These are phyloP conservation scores for Meira nashicola DNA, from an alignment of 1,284 basidiomycete genomes.

Conservation along the genomic window DNA sequence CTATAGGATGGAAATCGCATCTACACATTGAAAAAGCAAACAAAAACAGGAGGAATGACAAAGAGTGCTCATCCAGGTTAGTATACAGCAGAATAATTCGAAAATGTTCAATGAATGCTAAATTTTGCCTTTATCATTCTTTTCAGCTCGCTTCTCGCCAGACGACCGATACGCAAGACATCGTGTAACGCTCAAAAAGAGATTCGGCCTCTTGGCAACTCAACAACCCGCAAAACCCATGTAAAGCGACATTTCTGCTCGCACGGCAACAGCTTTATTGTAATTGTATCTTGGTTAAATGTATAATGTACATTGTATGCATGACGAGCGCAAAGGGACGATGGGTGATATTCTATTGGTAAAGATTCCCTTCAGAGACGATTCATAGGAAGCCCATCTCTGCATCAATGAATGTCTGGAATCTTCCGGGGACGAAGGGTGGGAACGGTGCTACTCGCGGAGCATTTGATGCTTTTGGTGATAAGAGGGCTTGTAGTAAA, in stretches of 20 bases:
- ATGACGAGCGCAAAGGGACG: no score
- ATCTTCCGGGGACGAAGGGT: constrained; percentile 10
- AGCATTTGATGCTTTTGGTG: background rate
- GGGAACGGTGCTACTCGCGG: constrained; percentile 7
- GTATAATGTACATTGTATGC: no score
- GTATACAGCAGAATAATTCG: background rate
- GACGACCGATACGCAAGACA: constrained; percentile 53
- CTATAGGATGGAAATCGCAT: constrained; percentile 48
- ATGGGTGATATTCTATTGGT: no score
- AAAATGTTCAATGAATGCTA: background rate
- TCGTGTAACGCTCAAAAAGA: constrained; percentile 50
- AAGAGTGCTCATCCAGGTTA: constrained; percentile 47
- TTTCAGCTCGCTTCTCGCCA: constrained; percentile 47
- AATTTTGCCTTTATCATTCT: background rate
- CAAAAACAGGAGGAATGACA: constrained; percentile 40
- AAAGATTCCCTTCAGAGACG: no score
- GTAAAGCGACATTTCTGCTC: constrained; percentile 23
- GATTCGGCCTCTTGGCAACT: constrained; percentile 47
- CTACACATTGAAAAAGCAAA: constrained; percentile 52
- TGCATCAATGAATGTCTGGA: constrained; percentile 9
- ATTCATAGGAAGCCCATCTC: constrained; percentile 8
- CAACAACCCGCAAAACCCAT: constrained; percentile 40
- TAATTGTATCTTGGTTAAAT: no score
- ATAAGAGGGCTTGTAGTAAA: background rate
- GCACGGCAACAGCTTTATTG: no score